Conservation (phyloP, 2,329 filamentous ascomycete species). For the Xylaria sp. region DNA sequence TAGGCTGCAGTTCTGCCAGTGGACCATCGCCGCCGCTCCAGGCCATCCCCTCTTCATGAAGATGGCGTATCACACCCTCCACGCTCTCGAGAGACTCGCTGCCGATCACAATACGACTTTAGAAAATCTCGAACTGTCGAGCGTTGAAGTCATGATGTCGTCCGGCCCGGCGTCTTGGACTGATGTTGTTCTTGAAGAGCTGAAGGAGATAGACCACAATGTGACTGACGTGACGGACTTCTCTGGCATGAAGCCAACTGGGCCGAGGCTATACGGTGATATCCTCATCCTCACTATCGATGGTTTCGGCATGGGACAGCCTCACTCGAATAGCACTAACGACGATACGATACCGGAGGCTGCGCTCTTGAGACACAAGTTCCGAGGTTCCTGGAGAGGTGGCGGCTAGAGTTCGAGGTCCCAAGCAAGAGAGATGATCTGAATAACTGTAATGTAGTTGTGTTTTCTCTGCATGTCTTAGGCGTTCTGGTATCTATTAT, state of each 20-base stretch:
- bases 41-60: slow-evolving; percentile 48
- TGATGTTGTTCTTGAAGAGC: slow-evolving; percentile 47
- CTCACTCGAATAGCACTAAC: slow-evolving; percentile 46
- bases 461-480: neutral
- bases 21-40: slow-evolving; percentile 51
- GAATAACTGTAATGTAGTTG: neutral
- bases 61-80: slow-evolving; percentile 45
- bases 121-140: slow-evolving; percentile 39
- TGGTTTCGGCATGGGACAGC: slow-evolving; percentile 47
- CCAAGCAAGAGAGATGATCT: neutral
- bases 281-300: slow-evolving; percentile 46
- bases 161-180: slow-evolving; percentile 51
- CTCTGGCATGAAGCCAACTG: slow-evolving; percentile 31
- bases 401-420: neutral
- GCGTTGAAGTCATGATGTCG: slow-evolving; percentile 49
- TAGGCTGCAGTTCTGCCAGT: slow-evolving; percentile 52
- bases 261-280: slow-evolving; percentile 34
- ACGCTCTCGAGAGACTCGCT: slow-evolving; percentile 39
- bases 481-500: neutral
- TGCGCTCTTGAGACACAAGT: slow-evolving; percentile 46
- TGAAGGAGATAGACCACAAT: slow-evolving; percentile 41
- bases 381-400: slow-evolving; percentile 42
- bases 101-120: slow-evolving; percentile 20
- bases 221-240: slow-evolving; percentile 34
- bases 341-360: slow-evolving; percentile 44